Evolutionary conservation across 163 green algal genomes (phyloP).

Genomic region (Chlamydomonas reinhardtii): DNA sequence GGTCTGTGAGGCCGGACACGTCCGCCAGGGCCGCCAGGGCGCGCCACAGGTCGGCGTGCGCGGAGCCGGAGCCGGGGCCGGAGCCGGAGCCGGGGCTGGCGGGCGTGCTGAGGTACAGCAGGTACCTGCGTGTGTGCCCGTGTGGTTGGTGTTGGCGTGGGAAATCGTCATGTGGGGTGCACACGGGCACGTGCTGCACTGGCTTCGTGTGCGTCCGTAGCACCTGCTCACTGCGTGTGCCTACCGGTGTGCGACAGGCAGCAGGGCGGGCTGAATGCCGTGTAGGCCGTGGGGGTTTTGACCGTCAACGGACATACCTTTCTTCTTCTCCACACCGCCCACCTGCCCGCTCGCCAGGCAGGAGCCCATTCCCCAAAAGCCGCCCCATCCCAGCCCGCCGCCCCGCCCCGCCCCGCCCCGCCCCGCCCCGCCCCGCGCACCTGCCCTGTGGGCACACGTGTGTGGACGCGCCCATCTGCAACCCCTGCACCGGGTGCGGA

Average conservation of each 20-base stretch:
- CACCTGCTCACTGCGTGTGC: no score
- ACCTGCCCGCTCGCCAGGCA: no score
- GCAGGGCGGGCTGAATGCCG: no score
- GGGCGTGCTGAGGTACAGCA: constrained; percentile 57
- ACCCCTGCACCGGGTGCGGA: constrained; percentile 18
- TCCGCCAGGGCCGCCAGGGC: constrained; percentile 6
- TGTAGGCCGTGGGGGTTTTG: no score
- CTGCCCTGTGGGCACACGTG: constrained; percentile 12
- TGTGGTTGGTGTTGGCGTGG: no score
- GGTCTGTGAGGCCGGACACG: background rate
- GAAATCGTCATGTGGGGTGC: no score
- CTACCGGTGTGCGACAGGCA: no score
- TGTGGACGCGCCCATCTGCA: constrained; percentile 38
- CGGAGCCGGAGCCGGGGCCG: background rate
- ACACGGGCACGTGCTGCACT: no score
- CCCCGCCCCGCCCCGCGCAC: background rate
- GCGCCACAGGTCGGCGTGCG: constrained; percentile 28
- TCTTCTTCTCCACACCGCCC: no score
- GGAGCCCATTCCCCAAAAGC: background rate
- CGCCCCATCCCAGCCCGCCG: background rate
- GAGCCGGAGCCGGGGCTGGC: background rate
- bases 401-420: no score
- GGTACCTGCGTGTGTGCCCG: constrained; percentile 15
- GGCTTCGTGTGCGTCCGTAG: no score
- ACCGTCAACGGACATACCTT: no score